These are phyloP conservation scores for Trypanosoma platydactyli DNA, from an alignment of 208 protist genomes.

Conservation along the genomic window DNA sequence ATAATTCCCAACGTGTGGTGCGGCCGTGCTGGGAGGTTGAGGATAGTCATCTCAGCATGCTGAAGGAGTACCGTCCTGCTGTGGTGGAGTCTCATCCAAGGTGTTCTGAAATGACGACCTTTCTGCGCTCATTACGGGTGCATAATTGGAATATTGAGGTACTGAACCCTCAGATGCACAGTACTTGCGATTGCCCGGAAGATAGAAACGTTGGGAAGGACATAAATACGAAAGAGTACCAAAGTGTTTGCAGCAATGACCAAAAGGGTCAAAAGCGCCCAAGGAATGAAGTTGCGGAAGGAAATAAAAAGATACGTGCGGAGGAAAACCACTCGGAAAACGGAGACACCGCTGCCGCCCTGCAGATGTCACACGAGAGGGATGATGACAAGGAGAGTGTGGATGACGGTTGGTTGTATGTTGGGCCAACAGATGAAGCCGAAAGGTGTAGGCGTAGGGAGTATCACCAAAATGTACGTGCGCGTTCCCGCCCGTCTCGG, in stretches of 20 bases:
- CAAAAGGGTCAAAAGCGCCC: no score
- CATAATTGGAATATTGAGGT: slow-evolving; percentile 75
- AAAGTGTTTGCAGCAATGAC: no score
- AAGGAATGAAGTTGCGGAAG: no score
- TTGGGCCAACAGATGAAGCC: slow-evolving; percentile 38
- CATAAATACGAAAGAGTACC: not conserved
- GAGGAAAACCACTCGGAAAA: no score
- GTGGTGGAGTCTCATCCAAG: slow-evolving; percentile 15
- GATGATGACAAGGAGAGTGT: slow-evolving; percentile 20
- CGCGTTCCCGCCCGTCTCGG: slow-evolving; percentile 49
- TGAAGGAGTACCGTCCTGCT: slow-evolving; percentile 61
- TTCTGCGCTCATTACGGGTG: slow-evolving; percentile 72
- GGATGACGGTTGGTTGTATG: slow-evolving; percentile 77
- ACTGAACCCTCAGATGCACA: slow-evolving; percentile 13
- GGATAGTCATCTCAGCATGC: slow-evolving; percentile 51
- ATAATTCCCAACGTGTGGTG: slow-evolving; percentile 29
- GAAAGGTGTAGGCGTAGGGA: slow-evolving; percentile 31
- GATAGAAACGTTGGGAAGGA: not conserved
- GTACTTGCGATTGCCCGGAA: not conserved
- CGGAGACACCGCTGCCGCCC: no score
- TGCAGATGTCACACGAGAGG: not conserved
- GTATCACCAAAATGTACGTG: slow-evolving; percentile 40
- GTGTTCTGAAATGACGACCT: slow-evolving; percentile 71
- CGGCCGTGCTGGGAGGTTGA: slow-evolving; percentile 38
- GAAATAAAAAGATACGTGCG: no score